Base-by-base conservation (phyloP, 495 filamentous ascomycete genomes). In the Lasiosphaeria ovina region DNA sequence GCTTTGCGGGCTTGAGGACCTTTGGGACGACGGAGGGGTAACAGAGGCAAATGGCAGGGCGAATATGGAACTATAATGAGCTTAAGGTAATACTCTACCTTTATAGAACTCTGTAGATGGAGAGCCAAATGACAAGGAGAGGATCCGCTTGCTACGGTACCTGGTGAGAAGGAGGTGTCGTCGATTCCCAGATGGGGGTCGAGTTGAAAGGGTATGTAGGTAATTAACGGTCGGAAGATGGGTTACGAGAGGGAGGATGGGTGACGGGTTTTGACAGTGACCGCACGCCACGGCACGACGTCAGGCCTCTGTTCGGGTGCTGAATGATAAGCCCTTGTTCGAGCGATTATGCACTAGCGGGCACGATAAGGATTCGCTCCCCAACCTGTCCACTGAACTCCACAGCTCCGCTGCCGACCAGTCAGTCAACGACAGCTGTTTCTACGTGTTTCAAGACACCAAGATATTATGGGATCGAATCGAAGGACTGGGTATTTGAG, bases 381-480 rank as follows among this genome's bases (percentile, higher is more conserved):
- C 16, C 12, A 11, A 3, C 8, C 38, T 42, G 3, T 14, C 14
- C 11, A 47, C 12, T n/a, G 12, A 47, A n/a, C 24, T 24, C 24
- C 24, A 24, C 24, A 0, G 1, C 24, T 24, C 44, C 44, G 16
- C 44, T 47, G 44, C 16, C 16, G 14, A 51, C 62, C 53, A 57
- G 8, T 55, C 56, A 57, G 3, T 56, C 33, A 42, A 51, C 31
- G 44, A 44, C 55, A 45, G 17, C 55, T 55, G 61, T 17, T 51
- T 40, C 34, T 38, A 11, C 5, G 6, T 55, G 61, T 63, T 63
- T 63, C 51, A 55, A 49, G 33, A 32, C 49, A 17, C 38, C 38
- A 42, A 24, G 24, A 24, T 24, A 24, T 24, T 24, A 24, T 24
- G 24, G 24, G 24, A 24, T 24, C 24, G 24, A 24, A 24, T 24